Conservation (phyloP, 768 basidiomycete genomes). For the Cyclocybe aegerita region DNA sequence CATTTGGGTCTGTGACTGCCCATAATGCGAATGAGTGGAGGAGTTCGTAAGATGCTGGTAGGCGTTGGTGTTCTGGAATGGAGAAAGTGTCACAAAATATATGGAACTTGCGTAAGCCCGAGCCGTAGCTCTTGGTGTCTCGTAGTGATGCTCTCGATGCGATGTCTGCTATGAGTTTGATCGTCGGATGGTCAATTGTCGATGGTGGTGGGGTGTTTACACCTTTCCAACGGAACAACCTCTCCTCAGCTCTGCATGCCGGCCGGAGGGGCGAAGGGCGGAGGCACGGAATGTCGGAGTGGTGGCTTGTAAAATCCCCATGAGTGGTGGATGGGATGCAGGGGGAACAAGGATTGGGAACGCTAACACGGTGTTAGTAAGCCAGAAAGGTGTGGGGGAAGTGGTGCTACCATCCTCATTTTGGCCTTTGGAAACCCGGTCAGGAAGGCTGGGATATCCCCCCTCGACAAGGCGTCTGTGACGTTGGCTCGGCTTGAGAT, state of each 20-base stretch:
- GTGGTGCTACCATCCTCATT: neutral
- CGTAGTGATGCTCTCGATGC: conserved; percentile 18
- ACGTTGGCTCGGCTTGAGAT: conserved; percentile 11
- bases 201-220: conserved; percentile 24
- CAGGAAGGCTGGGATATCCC: conserved; percentile 15
- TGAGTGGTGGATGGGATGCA: no score
- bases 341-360: conserved; percentile 8
- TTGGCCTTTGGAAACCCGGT: conserved; percentile 8
- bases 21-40: conserved; percentile 35
- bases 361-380: conserved; percentile 11
- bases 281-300: neutral
- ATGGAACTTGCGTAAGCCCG: conserved; percentile 20
- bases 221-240: conserved; percentile 27
- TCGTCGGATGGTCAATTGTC: conserved; percentile 16
- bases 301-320: no score
- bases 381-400: conserved; percentile 4
- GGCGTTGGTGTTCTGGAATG: conserved; percentile 14
- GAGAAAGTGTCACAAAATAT: conserved; percentile 21
- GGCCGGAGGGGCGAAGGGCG: conserved; percentile 8
- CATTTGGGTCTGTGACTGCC: conserved; percentile 29
- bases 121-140: conserved; percentile 9
- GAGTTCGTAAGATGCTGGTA: conserved; percentile 21
- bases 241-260: conserved; percentile 1
- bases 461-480: conserved; percentile 11
- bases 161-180: neutral